Percentiles rank a stretch among this genome's conserved stretches.
Conservation (phyloP, 495 filamentous ascomycete genomes). For the Parachaetomium inaequale region DNA sequence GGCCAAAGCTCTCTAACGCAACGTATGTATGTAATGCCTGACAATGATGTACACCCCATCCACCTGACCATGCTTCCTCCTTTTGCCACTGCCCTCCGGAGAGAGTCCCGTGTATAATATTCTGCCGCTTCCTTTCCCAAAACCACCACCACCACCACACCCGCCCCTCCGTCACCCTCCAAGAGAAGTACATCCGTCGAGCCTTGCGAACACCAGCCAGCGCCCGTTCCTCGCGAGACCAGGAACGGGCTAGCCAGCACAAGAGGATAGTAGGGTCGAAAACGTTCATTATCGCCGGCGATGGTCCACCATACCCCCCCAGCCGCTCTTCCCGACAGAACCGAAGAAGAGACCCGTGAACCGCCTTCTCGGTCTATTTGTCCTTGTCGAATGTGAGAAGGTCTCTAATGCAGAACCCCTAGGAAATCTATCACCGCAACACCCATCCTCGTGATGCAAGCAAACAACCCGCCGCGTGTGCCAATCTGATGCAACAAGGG, state of each 20-base stretch:
- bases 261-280: slow-evolving; percentile 10
- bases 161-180: neutral
- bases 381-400: slow-evolving; percentile 30
- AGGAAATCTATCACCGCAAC: slow-evolving; percentile 41
- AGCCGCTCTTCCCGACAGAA: slow-evolving; percentile 16
- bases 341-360: slow-evolving; percentile 15
- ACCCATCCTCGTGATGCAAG: slow-evolving; percentile 42
- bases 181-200: neutral
- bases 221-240: neutral
- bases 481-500: slow-evolving; percentile 45
- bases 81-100: slow-evolving; percentile 9
- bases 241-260: neutral
- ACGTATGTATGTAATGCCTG: slow-evolving; percentile 27
- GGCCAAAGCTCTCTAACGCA: slow-evolving; percentile 13
- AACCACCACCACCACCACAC: neutral
- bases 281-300: slow-evolving; percentile 26
- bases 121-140: slow-evolving; percentile 3
- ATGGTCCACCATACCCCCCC: slow-evolving; percentile 18
- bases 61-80: neutral
- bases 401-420: slow-evolving; percentile 33
- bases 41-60: slow-evolving; percentile 30
- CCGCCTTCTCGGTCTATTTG: slow-evolving; percentile 30
- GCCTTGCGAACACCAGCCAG: slow-evolving; percentile 1
- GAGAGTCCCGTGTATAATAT: neutral
- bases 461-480: slow-evolving; percentile 38